phyloP scores from a whole-genome alignment of 495 filamentous ascomycete species.

The Amorphotheca resinae region DNA sequence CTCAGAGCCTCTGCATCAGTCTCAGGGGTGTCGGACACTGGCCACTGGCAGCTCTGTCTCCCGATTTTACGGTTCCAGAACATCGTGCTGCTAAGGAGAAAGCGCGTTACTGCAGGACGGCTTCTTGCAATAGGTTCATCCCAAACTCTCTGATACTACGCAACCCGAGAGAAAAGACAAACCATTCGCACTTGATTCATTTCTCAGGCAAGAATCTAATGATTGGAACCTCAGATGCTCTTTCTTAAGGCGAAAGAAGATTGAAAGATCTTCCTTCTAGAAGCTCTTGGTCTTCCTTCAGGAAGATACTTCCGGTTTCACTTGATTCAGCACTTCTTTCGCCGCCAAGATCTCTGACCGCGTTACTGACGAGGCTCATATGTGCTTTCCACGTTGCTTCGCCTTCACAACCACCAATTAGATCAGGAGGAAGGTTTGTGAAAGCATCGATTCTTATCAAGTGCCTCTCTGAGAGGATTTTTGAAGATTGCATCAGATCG shows the following conservation, averaged over 20 bases:
- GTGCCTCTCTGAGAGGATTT: too few relatives aligned
- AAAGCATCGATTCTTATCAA: too few relatives aligned
- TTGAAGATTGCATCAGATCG: too few relatives aligned
- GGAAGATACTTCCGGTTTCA: slow-evolving; percentile 8
- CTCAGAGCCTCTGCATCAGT: slow-evolving; percentile 12
- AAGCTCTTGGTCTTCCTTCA: slow-evolving; percentile 11
- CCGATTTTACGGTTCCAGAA: slow-evolving; percentile 17
- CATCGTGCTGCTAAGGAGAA: slow-evolving; percentile 12
- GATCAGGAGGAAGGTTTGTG: too few relatives aligned
- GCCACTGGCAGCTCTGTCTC: slow-evolving; percentile 15
- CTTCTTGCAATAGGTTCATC: slow-evolving; percentile 28
- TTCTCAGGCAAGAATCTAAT: slow-evolving; percentile 26
- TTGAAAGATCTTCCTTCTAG: slow-evolving; percentile 16
- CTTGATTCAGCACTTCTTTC: slow-evolving; percentile 6
- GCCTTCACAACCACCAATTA: background rate
- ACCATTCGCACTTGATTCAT: slow-evolving; percentile 18
- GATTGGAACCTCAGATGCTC: slow-evolving; percentile 21
- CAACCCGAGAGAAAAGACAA: slow-evolving; percentile 20
- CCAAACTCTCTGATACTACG: slow-evolving; percentile 23
- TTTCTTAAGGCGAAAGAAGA: slow-evolving; percentile 10
- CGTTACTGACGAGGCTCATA: background rate
- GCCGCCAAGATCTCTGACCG: slow-evolving; percentile 2
- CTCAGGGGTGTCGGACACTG: slow-evolving; percentile 11
- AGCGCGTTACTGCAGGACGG: slow-evolving; percentile 18
- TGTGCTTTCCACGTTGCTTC: slow-evolving; percentile 2